Conservation (phyloP, 2,329 filamentous ascomycete genomes). For the Talaromyces sp. region DNA sequence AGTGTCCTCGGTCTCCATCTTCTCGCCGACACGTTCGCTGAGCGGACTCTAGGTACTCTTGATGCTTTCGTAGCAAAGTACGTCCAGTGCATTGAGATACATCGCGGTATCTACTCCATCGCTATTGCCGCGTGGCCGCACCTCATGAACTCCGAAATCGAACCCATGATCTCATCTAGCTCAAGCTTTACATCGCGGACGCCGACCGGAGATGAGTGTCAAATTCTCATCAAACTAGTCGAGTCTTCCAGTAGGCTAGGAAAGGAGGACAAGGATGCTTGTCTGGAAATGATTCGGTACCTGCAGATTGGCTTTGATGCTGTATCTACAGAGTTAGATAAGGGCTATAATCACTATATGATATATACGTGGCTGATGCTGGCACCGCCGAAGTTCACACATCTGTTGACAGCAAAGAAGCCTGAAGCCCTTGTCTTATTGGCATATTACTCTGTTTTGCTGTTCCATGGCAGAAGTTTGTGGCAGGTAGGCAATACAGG, state of each 20-base stretch:
- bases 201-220: conserved; percentile 3
- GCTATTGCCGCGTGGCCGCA: conserved; percentile 3
- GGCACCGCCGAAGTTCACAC: neutral
- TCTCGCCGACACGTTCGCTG: conserved; percentile 4
- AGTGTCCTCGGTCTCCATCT: conserved; percentile 3
- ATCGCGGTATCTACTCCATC: conserved; percentile 6
- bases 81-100: conserved; percentile 6
- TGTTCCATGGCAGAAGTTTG: conserved; percentile 1
- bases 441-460: conserved; percentile 2
- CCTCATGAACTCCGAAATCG: conserved; percentile 6
- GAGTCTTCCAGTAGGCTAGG: neutral
- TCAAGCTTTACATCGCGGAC: neutral
- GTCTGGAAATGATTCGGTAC: conserved; percentile 1
- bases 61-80: neutral
- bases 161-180: conserved; percentile 1
- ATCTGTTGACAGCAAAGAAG: conserved; percentile 1
- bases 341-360: conserved; percentile 5
- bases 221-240: conserved; percentile 1
- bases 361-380: conserved; percentile 1
- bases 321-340: neutral
- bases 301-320: conserved; percentile 8
- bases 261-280: conserved; percentile 7
- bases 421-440: conserved; percentile 4
- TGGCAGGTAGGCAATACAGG: conserved; percentile 8
- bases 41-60: neutral